Evolutionary conservation across 768 basidiomycete species (phyloP).

Genomic region (Hebeloma cylindrosporum): DNA sequence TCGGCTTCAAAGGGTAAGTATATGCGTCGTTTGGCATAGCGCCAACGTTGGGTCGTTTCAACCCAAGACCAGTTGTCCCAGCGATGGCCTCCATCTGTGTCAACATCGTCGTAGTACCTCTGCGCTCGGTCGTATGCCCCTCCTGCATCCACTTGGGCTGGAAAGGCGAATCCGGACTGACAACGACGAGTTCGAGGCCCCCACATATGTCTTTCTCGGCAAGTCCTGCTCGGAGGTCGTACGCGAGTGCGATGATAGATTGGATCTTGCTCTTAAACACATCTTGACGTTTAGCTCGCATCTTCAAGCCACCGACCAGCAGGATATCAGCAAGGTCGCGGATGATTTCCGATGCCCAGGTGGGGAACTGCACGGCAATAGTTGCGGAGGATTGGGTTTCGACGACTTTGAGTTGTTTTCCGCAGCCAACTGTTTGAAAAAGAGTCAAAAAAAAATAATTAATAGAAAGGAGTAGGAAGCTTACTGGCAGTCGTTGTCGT

Average conservation of each 20-base stretch:
- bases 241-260: slow-evolving; percentile 21
- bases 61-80: slow-evolving; percentile 22
- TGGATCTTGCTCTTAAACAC: slow-evolving; percentile 19
- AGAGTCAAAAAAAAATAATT: background rate
- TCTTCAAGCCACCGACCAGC: slow-evolving; percentile 15
- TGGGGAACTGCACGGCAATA: slow-evolving; percentile 13
- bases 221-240: slow-evolving; percentile 23
- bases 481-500: slow-evolving; percentile 4
- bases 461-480: background rate
- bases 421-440: slow-evolving; percentile 11
- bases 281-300: slow-evolving; percentile 8
- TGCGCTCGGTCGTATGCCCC: slow-evolving; percentile 13
- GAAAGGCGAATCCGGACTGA: slow-evolving; percentile 16
- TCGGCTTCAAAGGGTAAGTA: slow-evolving; percentile 17
- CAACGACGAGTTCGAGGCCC: slow-evolving; percentile 14
- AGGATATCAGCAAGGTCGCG: slow-evolving; percentile 17
- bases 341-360: slow-evolving; percentile 23
- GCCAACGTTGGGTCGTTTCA: slow-evolving; percentile 15
- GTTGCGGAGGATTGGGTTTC: slow-evolving; percentile 6
- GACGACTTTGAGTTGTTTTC: slow-evolving; percentile 19
- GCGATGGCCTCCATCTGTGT: slow-evolving; percentile 16
- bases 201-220: slow-evolving; percentile 25
- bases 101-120: slow-evolving; percentile 4
- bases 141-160: slow-evolving; percentile 20
- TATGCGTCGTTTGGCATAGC: background rate